Conservation (phyloP, 495 filamentous ascomycete species). For the Penicillium herquei region DNA sequence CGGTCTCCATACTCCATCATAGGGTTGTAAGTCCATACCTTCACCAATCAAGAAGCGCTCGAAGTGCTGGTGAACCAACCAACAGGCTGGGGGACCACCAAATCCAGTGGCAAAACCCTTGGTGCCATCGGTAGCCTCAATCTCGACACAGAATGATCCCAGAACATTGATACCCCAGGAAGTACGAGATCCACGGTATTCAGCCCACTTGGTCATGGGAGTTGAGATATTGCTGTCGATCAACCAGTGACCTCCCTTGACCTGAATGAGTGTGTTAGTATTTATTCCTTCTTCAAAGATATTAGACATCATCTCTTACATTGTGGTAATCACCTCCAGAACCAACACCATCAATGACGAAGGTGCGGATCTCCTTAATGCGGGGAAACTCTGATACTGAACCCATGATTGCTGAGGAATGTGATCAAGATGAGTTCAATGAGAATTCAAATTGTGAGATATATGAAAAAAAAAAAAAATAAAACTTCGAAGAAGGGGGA, state of each 20-base stretch:
- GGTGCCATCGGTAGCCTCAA: slow-evolving; percentile 83
- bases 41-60: slow-evolving; percentile 84
- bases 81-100: slow-evolving; percentile 89
- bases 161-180: slow-evolving; percentile 96
- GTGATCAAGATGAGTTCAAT: background rate
- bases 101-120: slow-evolving; percentile 93
- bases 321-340: slow-evolving; percentile 95
- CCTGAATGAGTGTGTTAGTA: slow-evolving; percentile 27
- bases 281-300: background rate
- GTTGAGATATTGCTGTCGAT: slow-evolving; percentile 89
- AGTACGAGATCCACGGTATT: slow-evolving; percentile 82
- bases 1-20: no score
- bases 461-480: no score
- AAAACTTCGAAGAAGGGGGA: slow-evolving; percentile 5
- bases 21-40: slow-evolving; percentile 34
- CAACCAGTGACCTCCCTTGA: slow-evolving; percentile 88
- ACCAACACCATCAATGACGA: slow-evolving; percentile 80
- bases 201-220: slow-evolving; percentile 83
- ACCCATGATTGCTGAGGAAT: slow-evolving; percentile 26
- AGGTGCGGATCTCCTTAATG: slow-evolving; percentile 80
- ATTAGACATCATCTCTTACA: slow-evolving; percentile 36
- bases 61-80: slow-evolving; percentile 89
- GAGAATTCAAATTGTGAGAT: background rate
- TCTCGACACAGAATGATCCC: slow-evolving; percentile 90
- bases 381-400: slow-evolving; percentile 38